phyloP scores from a whole-genome alignment of 164 flowering plant species.

The Magnolia changhungtana region DNA sequence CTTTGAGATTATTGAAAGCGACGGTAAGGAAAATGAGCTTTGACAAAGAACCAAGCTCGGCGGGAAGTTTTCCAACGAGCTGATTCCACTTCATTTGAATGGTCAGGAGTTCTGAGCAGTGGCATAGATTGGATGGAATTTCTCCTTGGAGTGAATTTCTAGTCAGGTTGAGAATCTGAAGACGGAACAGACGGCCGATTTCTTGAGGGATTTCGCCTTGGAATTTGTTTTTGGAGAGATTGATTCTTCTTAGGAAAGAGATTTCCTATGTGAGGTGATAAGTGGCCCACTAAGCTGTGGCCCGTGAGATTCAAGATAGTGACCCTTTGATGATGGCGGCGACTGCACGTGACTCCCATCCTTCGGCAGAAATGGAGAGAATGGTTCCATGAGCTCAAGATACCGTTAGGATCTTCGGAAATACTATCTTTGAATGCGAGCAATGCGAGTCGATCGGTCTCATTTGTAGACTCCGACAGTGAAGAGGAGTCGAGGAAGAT shows the following conservation, averaged over 20 bases:
- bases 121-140: constrained; percentile 19
- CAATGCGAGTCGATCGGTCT: constrained; percentile 10
- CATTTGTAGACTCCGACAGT: not conserved
- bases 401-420: constrained; percentile 10
- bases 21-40: constrained; percentile 26
- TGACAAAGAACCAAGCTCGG: constrained; percentile 18
- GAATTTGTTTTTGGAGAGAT: constrained; percentile 31
- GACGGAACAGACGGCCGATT: constrained; percentile 26
- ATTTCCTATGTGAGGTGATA: constrained; percentile 38
- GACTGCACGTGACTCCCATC: constrained; percentile 19
- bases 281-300: constrained; percentile 19
- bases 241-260: constrained; percentile 35
- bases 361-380: constrained; percentile 11
- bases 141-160: constrained; percentile 27
- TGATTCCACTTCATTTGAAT: too few relatives aligned
- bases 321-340: constrained; percentile 19
- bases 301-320: constrained; percentile 22
- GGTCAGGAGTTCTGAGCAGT: too few relatives aligned
- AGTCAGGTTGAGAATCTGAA: constrained; percentile 29
- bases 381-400: constrained; percentile 13
- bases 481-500: not conserved
- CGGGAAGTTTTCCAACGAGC: constrained; percentile 18
- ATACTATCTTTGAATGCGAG: constrained; percentile 10
- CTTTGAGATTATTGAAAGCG: constrained; percentile 24
- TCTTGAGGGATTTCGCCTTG: constrained; percentile 30